phyloP scores from a whole-genome alignment of 2,329 filamentous ascomycete species.

The Colletotrichum cuscutae region DNA sequence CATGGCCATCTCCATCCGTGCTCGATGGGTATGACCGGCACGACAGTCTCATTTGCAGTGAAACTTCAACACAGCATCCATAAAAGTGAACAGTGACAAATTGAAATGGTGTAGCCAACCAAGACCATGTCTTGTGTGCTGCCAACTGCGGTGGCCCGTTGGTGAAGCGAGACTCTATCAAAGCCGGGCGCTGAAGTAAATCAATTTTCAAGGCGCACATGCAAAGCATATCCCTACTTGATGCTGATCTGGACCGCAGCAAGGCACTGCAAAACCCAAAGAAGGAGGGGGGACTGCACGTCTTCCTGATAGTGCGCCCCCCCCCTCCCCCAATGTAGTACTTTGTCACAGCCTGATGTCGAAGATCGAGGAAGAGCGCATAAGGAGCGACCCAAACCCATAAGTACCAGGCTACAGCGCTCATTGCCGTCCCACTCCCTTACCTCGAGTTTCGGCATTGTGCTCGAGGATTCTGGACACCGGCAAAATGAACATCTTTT shows the following conservation, averaged over 20 bases:
- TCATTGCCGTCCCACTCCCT: background rate
- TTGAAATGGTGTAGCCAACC: background rate
- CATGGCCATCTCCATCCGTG: background rate
- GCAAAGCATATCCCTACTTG: background rate
- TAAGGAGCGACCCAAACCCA: background rate
- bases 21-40: background rate
- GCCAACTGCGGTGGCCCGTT: background rate
- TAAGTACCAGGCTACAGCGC: background rate
- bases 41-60: background rate
- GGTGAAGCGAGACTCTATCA: background rate
- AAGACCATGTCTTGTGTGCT: background rate
- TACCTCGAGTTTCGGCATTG: background rate
- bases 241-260: background rate
- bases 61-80: background rate
- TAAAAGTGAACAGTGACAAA: background rate
- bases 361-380: background rate
- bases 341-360: background rate
- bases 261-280: background rate
- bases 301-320: background rate
- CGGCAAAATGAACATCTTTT: background rate
- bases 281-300: background rate
- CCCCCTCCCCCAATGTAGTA: background rate
- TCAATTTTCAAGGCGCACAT: background rate
- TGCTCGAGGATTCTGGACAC: background rate
- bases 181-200: background rate